Evolutionary conservation across 192 early-diverging fungal species (phyloP), one percentile per base, ranked within the genome.

Genomic region (Dissophora globulifera): DNA sequence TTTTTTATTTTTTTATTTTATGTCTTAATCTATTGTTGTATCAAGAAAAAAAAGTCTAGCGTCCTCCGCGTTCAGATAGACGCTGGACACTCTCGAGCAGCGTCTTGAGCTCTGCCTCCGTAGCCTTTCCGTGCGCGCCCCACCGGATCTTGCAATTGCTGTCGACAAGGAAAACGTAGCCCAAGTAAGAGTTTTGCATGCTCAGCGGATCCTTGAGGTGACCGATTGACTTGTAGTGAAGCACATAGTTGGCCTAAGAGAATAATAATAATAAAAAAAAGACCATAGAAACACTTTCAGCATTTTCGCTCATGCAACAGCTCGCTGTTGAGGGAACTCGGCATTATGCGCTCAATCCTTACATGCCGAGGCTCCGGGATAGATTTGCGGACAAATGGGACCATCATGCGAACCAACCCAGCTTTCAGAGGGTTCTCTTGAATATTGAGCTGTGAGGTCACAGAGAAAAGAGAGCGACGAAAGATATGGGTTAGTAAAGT

Each of bases 71-170:
- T 30, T 69, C 67, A 1, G 67, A 69, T 7, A 69, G 56, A n/a
- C 54, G 54, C 31, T 69, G 67, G 45, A 60, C 67, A 40, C 57
- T 69, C 12, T 69, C 67, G 7, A 69, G 20, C 5, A 69, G 49
- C 2, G 78, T 83, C 25, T 65, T 64, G 12, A 85, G 17, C 58
- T 87, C 85, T 38, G 64, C 55, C 17, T 53, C 45, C 0, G 83
- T 80, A 10, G 78, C 83, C 7, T 69, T 48, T 17, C 85, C 85
- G 33, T 88, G 84, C 12, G 86, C 84, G 0, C 74, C 69, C 86
- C 86, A 88, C 41, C 86, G 62, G n/a, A 88, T 83, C 38, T 82
- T 82, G 57, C 86, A 85, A 42, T 88, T 70, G 51, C 70, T 52
- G 46, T 88, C 86, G 25, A 88, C 68, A 43, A 88, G 54, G 54